Evolutionary conservation across 257 asterid species (phyloP), one percentile per base, ranked within the genome.

Genomic region (Penstemon davidsonii): DNA sequence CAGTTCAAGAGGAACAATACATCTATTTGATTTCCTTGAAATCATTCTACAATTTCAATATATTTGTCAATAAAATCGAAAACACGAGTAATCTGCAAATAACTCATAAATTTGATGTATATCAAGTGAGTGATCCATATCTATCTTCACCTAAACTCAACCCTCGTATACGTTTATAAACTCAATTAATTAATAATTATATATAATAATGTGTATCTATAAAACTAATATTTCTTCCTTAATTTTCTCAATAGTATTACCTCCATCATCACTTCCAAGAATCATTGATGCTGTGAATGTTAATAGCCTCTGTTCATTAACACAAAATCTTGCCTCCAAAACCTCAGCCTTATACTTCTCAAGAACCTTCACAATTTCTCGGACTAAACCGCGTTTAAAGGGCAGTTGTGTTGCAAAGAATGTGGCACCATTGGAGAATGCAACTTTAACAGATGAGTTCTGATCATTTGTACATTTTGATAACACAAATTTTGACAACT

Each of bases 341-440:
- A 86, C 82, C 70, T 88, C 89, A 15, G 79, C 91, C n/a, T 51
- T 52, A 74, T 82, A 73, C 79, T 76, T 84, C 43, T 81, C 84
- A 13, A 91, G 80, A 61, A 86, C 74, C 64, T 37, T 73, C 64
- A 81, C 70, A 49, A 87, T 72, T 36, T 59, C 70, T 7, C 68
- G 72, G 82, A 84, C 63, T 15, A 76, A 58, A 25, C 89, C 85
- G 19, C 44, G 75, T 62, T 73, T 76, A 46, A 44, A 70, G 62
- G 80, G 79, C 60, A 75, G 74, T 56, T 79, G 82, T 13, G 88
- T 58, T 63, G 81, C 88, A 8, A 90, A 71, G 79, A 85, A 82
- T 37, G 85, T 84, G 50, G 81, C 72, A 8, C 72, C 83, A 62
- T 57, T 69, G 8, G 82, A 71, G 55, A 86, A 63, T 8, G 67